Conservation (phyloP, 768 basidiomycete genomes). For the Mycena latifolia region DNA sequence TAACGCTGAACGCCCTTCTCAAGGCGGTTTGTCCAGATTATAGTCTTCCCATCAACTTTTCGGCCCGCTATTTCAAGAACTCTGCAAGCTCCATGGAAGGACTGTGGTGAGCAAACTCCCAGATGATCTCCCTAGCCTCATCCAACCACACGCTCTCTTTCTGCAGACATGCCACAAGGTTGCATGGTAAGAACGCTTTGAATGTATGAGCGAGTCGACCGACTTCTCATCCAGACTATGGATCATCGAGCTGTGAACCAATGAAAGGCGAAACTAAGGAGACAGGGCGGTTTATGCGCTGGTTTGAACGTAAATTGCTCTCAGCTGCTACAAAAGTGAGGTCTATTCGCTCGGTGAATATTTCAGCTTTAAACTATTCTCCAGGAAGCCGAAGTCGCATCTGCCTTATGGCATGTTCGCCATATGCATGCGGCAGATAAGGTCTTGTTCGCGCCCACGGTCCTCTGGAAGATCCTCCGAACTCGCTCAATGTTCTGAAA, state of each 20-base stretch:
- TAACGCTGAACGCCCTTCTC: conserved; percentile 36
- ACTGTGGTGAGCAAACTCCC: conserved; percentile 20
- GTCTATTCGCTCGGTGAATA: background rate
- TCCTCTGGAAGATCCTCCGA: conserved; percentile 26
- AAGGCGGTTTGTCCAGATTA: background rate
- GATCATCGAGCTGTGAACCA: conserved; percentile 25
- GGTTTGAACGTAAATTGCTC: conserved; percentile 11
- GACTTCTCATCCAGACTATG: conserved; percentile 29
- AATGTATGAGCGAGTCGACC: too few species aligned
- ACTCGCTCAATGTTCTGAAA: background rate
- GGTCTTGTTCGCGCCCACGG: conserved; percentile 9
- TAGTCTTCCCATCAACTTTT: conserved; percentile 10
- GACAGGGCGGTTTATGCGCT: conserved; percentile 7
- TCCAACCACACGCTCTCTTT: too few species aligned
- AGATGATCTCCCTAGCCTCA: too few species aligned
- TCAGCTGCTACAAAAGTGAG: conserved; percentile 7
- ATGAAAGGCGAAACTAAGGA: conserved; percentile 27
- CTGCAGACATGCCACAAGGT: conserved; percentile 24
- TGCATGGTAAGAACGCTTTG: conserved; percentile 24
- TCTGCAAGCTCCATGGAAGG: conserved; percentile 12
- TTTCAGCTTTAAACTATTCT: background rate
- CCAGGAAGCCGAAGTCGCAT: conserved; percentile 26
- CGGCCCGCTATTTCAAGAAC: conserved; percentile 14
- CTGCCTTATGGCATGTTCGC: conserved; percentile 27
- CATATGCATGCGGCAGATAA: conserved; percentile 23